Percentiles rank a stretch among this genome's conserved stretches.
Conservation (phyloP, 2,329 filamentous ascomycete genomes). For the Ophiosphaerella korrae region DNA sequence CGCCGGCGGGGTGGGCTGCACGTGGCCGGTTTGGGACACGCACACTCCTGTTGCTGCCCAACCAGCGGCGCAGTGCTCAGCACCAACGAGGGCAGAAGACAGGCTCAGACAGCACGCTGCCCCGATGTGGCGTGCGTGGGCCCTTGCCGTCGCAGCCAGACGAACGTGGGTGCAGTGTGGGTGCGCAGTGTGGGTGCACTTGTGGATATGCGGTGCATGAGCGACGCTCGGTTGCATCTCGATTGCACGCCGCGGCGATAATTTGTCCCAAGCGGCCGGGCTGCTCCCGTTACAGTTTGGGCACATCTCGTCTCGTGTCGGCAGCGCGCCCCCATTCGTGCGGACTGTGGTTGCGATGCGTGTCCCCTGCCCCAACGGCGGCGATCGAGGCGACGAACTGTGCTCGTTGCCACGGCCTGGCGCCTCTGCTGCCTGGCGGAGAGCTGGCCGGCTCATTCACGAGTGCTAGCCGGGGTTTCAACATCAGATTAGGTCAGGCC, state of each 20-base stretch:
- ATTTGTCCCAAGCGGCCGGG: slow-evolving; percentile 25
- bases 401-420: neutral
- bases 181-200: slow-evolving; percentile 11
- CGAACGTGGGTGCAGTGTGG: slow-evolving; percentile 20
- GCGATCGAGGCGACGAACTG: slow-evolving; percentile 22
- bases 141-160: slow-evolving; percentile 10
- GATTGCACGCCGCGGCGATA: slow-evolving; percentile 27
- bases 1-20: slow-evolving; percentile 6
- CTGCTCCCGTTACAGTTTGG: slow-evolving; percentile 20
- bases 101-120: neutral
- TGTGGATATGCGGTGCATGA: slow-evolving; percentile 18
- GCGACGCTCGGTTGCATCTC: slow-evolving; percentile 32
- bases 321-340: slow-evolving; percentile 25
- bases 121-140: slow-evolving; percentile 13
- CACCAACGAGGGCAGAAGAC: neutral
- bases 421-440: neutral
- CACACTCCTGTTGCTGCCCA: neutral
- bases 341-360: slow-evolving; percentile 26
- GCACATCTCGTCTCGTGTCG: slow-evolving; percentile 26
- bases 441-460: neutral
- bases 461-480: too few species aligned
- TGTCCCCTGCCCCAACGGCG: slow-evolving; percentile 28
- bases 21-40: neutral
- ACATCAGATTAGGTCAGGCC: neutral
- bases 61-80: neutral